phyloP scores from a whole-genome alignment of 2,329 filamentous ascomycete species.

The Colletotrichum abscissum region DNA sequence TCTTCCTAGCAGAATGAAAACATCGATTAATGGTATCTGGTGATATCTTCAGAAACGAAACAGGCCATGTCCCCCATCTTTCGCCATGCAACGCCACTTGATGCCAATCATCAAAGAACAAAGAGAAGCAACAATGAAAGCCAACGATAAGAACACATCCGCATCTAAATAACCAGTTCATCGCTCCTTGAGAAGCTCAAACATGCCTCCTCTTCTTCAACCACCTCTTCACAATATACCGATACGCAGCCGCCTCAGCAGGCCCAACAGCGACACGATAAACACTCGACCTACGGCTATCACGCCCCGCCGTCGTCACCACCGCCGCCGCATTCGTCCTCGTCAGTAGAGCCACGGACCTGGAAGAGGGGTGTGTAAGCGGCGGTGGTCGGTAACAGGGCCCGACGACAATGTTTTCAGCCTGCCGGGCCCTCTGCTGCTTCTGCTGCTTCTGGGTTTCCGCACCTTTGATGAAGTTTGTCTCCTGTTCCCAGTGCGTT shows the following conservation, averaged over 20 bases:
- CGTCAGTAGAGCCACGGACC: conserved; percentile 34
- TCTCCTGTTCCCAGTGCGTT: conserved; percentile 31
- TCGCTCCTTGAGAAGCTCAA: neutral
- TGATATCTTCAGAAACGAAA: neutral
- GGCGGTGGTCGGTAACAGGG: neutral
- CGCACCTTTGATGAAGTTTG: conserved; percentile 34
- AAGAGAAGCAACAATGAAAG: too few relatives aligned
- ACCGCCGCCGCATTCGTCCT: neutral
- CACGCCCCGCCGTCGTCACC: too few relatives aligned
- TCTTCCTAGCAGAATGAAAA: neutral
- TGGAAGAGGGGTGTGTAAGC: conserved; percentile 24
- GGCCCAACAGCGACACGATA: too few relatives aligned
- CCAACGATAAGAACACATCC: neutral
- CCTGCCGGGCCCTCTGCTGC: neutral
- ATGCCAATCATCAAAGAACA: neutral
- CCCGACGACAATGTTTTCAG: neutral
- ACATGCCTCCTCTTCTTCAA: neutral
- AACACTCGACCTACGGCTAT: neutral
- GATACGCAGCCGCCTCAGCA: neutral
- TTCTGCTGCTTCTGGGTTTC: neutral
- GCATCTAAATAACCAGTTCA: neutral
- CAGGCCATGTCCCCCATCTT: neutral
- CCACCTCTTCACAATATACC: neutral
- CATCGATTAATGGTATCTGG: neutral
- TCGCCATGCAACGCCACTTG: neutral